A percentile compares a stretch with the other conserved stretches of the same genome.
Evolutionary conservation across 2,329 filamentous ascomycete genomes (phyloP).

Genomic region (Colletotrichum chlorophyti): DNA sequence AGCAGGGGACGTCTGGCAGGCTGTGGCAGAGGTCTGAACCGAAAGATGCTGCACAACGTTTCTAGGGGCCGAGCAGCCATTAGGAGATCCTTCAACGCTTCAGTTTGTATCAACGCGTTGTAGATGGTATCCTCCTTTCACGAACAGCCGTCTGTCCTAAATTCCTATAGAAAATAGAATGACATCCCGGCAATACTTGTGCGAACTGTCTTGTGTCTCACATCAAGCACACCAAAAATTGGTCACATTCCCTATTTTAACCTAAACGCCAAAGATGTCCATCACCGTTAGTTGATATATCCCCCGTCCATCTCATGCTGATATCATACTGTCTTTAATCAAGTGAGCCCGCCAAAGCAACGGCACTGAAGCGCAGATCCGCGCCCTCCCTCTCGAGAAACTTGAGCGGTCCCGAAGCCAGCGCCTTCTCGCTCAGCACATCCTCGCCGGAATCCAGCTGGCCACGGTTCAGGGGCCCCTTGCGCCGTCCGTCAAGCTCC

Average conservation of each 20-base stretch:
- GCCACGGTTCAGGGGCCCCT: conserved; percentile 64
- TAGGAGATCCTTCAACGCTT: not conserved
- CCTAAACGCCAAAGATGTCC: conserved; percentile 19
- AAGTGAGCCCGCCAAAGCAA: conserved; percentile 59
- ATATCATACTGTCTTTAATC: conserved; percentile 42
- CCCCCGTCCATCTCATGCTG: not conserved
- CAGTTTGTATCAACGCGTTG: not conserved
- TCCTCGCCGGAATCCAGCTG: conserved; percentile 67
- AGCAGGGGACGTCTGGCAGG: conserved; percentile 29
- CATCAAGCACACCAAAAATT: too few relatives aligned
- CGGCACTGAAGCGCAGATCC: conserved; percentile 65
- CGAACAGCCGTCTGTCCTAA: too few relatives aligned
- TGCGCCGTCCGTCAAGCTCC: conserved; percentile 66
- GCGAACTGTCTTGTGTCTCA: too few relatives aligned
- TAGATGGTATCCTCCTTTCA: too few relatives aligned
- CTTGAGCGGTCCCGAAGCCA: conserved; percentile 70
- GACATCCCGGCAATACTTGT: too few relatives aligned
- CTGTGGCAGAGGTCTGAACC: conserved; percentile 24
- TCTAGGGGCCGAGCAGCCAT: not conserved
- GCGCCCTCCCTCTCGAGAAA: conserved; percentile 62
- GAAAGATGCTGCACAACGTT: not conserved
- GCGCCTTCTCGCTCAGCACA: conserved; percentile 75
- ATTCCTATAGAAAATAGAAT: too few relatives aligned
- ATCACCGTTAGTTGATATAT: too few relatives aligned
- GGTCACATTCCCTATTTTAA: too few relatives aligned